Evolutionary conservation across 495 filamentous ascomycete species (phyloP), one percentile per base, ranked within the genome.

Genomic region (Bombardia bombarda): DNA sequence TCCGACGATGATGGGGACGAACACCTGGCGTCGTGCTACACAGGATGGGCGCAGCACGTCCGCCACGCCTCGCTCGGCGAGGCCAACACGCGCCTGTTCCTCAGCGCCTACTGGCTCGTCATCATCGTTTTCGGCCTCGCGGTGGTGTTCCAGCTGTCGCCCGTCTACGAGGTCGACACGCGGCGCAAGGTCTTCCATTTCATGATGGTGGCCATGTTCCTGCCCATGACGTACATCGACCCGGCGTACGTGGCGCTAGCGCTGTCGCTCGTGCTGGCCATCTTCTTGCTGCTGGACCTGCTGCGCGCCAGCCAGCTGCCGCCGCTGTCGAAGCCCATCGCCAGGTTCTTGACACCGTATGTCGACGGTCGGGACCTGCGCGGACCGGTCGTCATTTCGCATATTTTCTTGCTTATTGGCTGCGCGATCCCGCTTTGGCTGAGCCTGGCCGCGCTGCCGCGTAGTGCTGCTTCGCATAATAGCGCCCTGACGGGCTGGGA

Each of bases 111-210:
- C 71, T 96, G 82, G 66, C 19, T 80, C 7, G 23, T 60, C 32
- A 75, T 92, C 24, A 68, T 99, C 24, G 54, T 71, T 18, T 51
- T 79, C 7, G 93, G 90, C 2, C 69, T 98, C 31, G 63, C 74
- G 2, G 62, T 84, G 3, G 87, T 96, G 4, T 74, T 86, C 44
- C 75, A 75, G 25, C 70, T 96, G 20, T 84, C 82, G 28, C 62
- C 79, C 12, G 57, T 84, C 40, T 75, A 66, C 51, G 86, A 95
- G 64, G 89, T 97, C 26, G 93, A 99, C 63, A 99, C 92, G 3
- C 77, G 92, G n/a, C 79, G 92, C 28, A 99, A 99, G 63, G 84
- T 99, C 8, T 99, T 99, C 63, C 92, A 99, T 61, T 92, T 90
- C 48, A 95, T 88, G 79, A 95, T 96, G 79, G 89, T 97, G 26